Evolutionary conservation across 2,329 filamentous ascomycete genomes (phyloP), one percentile per base, ranked within the genome.

Genomic region (Microcyclosporella mali): DNA sequence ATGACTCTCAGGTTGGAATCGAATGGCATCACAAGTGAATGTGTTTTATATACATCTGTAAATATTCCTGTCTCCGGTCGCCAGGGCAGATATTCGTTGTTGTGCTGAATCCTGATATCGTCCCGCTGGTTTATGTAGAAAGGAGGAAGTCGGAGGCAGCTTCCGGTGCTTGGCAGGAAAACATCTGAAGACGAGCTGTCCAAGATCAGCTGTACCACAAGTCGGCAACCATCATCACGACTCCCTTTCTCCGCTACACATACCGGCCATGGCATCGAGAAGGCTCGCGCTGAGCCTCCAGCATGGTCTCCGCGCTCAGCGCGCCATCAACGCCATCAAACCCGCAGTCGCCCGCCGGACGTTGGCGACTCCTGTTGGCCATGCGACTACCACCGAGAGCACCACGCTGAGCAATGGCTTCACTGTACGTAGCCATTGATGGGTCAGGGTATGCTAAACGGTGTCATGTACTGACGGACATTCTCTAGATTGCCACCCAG

Each of bases 401-500:
- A 97, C 92, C 53, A 98, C 92, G 43, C 79, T 98, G 66, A 86
- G 84, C 74, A 98, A 97, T 78, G 92, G 92, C 70, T 80, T 98
- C 76, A 98, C 92, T 64, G 90, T 95, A 77, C 53, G 74, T 50
- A 46, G 43, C 51, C 48, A 51, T 55, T 54, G 49, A 36, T 15
- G 12, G 27, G n/a, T n/a, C n/a, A 37, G 39, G 32, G n/a, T 16
- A n/a, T 21, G 35, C 3, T 11, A 25, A 25, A 30, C 12, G 42
- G 29, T 44, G 25, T 12, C 33, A 29, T 36, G 21, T 14, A 37
- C 52, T 57, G 45, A 58, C 42, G 25, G 17, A 37, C 12, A 37
- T 30, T 17, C 33, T 6, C 51, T 67, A 97, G 90, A 88, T 98
- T 68, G 92, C 92, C 58, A 94, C 92, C 61, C 90, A 98, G 71